phyloP scores from a whole-genome alignment of 805 yeast species.

The Hanseniaspora lachancei region DNA sequence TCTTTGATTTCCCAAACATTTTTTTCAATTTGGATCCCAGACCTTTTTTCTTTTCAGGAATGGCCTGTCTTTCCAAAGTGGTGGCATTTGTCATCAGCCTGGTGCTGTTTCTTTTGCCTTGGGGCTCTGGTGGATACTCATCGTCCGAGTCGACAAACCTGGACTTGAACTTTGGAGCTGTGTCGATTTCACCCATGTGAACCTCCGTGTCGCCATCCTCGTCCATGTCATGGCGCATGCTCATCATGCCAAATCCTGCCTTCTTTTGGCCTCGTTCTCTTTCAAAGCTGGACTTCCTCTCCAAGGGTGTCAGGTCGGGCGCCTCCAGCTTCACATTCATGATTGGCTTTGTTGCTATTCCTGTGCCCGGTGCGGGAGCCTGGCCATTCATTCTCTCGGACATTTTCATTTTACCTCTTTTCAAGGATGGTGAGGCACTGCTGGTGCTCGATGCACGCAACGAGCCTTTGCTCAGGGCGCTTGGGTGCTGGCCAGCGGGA shows the following conservation, averaged over 20 bases:
- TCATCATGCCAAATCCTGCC: constrained; percentile 29
- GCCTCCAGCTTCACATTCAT: constrained; percentile 23
- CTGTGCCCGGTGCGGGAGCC: constrained; percentile 7
- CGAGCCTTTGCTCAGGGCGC: not conserved
- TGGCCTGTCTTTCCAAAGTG: not conserved
- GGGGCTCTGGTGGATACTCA: constrained; percentile 24
- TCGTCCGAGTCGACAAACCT: constrained; percentile 55
- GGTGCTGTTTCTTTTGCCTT: not conserved
- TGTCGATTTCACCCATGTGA: constrained; percentile 3
- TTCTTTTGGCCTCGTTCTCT: constrained; percentile 29
- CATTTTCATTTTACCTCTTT: not conserved
- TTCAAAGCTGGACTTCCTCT: constrained; percentile 45
- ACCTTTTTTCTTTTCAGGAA: constrained; percentile 23
- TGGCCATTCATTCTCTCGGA: constrained; percentile 13
- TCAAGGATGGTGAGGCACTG: not conserved
- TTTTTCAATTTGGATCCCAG: constrained; percentile 31
- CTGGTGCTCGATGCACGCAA: not conserved
- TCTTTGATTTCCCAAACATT: constrained; percentile 29
- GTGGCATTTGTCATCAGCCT: not conserved
- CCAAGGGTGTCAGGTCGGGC: constrained; percentile 26
- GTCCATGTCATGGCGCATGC: constrained; percentile 25
- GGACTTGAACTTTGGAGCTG: constrained; percentile 32
- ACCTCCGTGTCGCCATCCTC: constrained; percentile 14
- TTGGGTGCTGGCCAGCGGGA: not conserved
- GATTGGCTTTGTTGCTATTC: constrained; percentile 15